Evolutionary conservation across 1,284 basidiomycete genomes (phyloP).

Genomic region (Fomitopsis palustris): DNA sequence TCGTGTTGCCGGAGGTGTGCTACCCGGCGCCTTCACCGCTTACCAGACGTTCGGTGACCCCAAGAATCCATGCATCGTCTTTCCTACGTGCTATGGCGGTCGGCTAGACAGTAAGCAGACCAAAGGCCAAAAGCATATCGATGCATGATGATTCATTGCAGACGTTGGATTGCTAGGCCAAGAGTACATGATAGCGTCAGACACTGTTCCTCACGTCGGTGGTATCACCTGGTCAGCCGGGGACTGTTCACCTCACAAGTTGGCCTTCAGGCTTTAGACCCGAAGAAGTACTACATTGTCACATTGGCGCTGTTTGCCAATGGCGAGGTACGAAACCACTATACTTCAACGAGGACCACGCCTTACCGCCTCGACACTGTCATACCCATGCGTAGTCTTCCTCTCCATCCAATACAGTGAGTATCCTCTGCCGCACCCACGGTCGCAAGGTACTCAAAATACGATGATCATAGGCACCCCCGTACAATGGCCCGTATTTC

Average conservation of each 20-base stretch:
- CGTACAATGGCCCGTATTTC: slow-evolving; percentile 41
- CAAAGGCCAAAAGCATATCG: neutral
- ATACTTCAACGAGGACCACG: neutral
- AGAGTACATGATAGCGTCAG: slow-evolving; percentile 46
- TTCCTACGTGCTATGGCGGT: slow-evolving; percentile 33
- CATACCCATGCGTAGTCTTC: slow-evolving; percentile 39
- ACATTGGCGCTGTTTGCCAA: slow-evolving; percentile 57
- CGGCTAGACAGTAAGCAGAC: slow-evolving; percentile 29
- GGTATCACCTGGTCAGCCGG: neutral
- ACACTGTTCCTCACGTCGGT: slow-evolving; percentile 28
- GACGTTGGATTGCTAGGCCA: slow-evolving; percentile 37
- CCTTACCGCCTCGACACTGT: neutral
- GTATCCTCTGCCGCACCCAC: neutral
- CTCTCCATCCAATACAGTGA: slow-evolving; percentile 59
- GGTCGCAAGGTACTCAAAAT: neutral
- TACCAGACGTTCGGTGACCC: slow-evolving; percentile 35
- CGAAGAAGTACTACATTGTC: slow-evolving; percentile 50
- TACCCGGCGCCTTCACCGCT: slow-evolving; percentile 32
- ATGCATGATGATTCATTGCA: slow-evolving; percentile 7
- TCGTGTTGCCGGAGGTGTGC: slow-evolving; percentile 27
- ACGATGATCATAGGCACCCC: slow-evolving; percentile 28
- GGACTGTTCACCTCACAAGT: neutral
- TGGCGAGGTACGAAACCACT: slow-evolving; percentile 47
- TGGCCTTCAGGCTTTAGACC: slow-evolving; percentile 39
- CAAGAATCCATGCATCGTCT: slow-evolving; percentile 33